Percentiles rank a stretch among this genome's conserved stretches.
Conservation (phyloP, 805 yeast genomes). For the Lachancea sp. region DNA sequence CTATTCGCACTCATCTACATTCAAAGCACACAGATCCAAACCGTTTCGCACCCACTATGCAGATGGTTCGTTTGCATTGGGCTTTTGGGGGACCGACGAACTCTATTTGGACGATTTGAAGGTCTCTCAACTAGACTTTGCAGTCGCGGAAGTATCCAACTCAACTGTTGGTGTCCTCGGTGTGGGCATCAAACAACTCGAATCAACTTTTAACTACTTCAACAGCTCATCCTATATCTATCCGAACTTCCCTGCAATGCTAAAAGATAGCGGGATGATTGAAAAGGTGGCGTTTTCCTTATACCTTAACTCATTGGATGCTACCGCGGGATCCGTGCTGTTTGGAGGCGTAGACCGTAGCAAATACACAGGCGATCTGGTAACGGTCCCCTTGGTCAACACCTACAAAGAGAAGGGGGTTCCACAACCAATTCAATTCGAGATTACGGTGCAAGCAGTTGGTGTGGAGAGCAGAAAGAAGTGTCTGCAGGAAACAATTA, state of each 20-base stretch:
- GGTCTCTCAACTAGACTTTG: constrained; percentile 52
- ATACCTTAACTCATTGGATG: constrained; percentile 39
- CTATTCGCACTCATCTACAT: constrained; percentile 12
- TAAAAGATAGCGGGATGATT: constrained; percentile 48
- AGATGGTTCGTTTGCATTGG: constrained; percentile 44
- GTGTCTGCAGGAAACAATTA: constrained; percentile 18
- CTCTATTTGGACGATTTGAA: constrained; percentile 43
- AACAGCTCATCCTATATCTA: constrained; percentile 33
- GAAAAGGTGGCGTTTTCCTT: constrained; percentile 50
- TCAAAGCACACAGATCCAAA: constrained; percentile 14
- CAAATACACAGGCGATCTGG: constrained; percentile 45
- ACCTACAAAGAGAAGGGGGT: constrained; percentile 22
- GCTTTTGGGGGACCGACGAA: constrained; percentile 58
- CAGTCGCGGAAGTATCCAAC: constrained; percentile 54
- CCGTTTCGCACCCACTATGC: constrained; percentile 39
- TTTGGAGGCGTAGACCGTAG: constrained; percentile 61
- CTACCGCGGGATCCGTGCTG: constrained; percentile 42
- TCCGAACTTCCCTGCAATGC: constrained; percentile 53
- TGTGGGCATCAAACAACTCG: constrained; percentile 58
- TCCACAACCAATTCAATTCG: constrained; percentile 36
- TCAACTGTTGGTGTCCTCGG: constrained; percentile 62
- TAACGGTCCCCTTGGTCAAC: constrained; percentile 45
- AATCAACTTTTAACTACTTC: constrained; percentile 35
- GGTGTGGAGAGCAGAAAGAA: constrained; percentile 19
- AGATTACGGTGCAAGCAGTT: constrained; percentile 42